Percentiles rank a stretch among this genome's conserved stretches.
These are phyloP conservation scores for Penicillium psychrofluorescens DNA, from an alignment of 495 filamentous ascomycete species.

Conservation along the genomic window DNA sequence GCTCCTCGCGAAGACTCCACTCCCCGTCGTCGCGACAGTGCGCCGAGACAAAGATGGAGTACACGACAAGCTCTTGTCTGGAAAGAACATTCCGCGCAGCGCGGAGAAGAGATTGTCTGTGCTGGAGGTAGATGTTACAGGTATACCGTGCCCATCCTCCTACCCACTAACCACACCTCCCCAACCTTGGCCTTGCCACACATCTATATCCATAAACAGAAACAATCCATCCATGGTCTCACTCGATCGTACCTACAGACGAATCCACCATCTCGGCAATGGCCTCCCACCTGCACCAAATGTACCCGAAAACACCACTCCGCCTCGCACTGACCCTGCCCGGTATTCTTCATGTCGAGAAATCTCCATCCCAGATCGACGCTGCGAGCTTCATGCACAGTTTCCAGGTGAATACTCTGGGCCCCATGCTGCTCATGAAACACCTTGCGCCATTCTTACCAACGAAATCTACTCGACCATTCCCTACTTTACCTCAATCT, in stretches of 20 bases:
- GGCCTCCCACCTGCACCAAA: constrained; percentile 23
- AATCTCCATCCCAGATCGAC: constrained; percentile 56
- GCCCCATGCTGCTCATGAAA: constrained; percentile 69
- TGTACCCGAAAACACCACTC: constrained; percentile 51
- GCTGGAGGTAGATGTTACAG: constrained; percentile 52
- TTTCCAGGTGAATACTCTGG: constrained; percentile 63
- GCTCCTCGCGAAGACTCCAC: constrained; percentile 54
- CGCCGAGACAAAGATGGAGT: constrained; percentile 48
- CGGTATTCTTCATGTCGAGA: constrained; percentile 69
- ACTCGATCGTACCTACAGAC: constrained; percentile 10
- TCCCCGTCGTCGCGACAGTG: constrained; percentile 68
- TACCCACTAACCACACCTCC: no score
- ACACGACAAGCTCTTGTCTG: constrained; percentile 46
- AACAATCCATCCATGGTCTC: no score
- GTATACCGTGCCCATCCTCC: constrained; percentile 19
- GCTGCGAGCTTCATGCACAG: constrained; percentile 48
- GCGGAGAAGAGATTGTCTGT: constrained; percentile 46
- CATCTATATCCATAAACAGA: no score
- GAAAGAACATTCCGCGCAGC: constrained; percentile 18
- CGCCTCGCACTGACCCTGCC: constrained; percentile 65
- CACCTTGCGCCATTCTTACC: constrained; percentile 64
- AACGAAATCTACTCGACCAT: constrained; percentile 28
- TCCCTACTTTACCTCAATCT: constrained; percentile 1
- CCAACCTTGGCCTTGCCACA: no score
- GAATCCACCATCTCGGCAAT: constrained; percentile 34